These are phyloP conservation scores for Chaetoceros muelleri DNA, from an alignment of 108 stramenopile species.

Conservation along the genomic window DNA sequence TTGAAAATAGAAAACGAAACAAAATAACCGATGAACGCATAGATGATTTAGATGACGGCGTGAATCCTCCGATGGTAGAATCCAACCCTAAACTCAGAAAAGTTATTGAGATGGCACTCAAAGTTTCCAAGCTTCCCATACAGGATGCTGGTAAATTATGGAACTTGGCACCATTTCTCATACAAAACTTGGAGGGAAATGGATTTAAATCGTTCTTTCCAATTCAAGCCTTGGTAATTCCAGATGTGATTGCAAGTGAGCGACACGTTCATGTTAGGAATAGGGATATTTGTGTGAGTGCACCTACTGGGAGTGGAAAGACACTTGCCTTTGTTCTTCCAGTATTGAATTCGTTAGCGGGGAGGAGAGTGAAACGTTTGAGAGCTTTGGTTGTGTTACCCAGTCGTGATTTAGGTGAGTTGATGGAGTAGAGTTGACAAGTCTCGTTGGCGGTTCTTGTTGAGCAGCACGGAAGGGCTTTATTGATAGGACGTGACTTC, in stretches of 20 bases:
- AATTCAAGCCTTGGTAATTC: slow-evolving; percentile 80
- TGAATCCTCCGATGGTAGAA: slow-evolving; percentile 15
- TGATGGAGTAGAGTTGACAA: neutral
- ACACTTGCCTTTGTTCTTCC: slow-evolving; percentile 82
- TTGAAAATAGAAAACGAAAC: neutral
- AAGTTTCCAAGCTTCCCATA: slow-evolving; percentile 49
- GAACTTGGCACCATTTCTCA: slow-evolving; percentile 63
- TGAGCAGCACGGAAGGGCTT: neutral
- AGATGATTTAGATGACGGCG: slow-evolving; percentile 65
- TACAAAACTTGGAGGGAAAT: slow-evolving; percentile 46
- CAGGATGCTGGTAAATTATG: slow-evolving; percentile 48
- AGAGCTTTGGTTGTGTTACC: slow-evolving; percentile 89
- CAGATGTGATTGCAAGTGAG: slow-evolving; percentile 67
- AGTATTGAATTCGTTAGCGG: slow-evolving; percentile 62
- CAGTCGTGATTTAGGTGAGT: slow-evolving; percentile 80
- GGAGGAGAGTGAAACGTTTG: slow-evolving; percentile 51
- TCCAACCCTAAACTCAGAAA: slow-evolving; percentile 4
- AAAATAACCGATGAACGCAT: slow-evolving; percentile 53
- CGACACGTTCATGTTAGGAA: slow-evolving; percentile 27
- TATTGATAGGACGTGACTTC: no score
- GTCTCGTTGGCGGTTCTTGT: neutral
- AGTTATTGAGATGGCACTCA: slow-evolving; percentile 36
- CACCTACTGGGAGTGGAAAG: slow-evolving; percentile 86
- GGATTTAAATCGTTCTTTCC: slow-evolving; percentile 80
- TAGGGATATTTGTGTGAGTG: slow-evolving; percentile 78